Conservation (phyloP, 768 basidiomycete species). For the Pleurotus tuoliensis region DNA sequence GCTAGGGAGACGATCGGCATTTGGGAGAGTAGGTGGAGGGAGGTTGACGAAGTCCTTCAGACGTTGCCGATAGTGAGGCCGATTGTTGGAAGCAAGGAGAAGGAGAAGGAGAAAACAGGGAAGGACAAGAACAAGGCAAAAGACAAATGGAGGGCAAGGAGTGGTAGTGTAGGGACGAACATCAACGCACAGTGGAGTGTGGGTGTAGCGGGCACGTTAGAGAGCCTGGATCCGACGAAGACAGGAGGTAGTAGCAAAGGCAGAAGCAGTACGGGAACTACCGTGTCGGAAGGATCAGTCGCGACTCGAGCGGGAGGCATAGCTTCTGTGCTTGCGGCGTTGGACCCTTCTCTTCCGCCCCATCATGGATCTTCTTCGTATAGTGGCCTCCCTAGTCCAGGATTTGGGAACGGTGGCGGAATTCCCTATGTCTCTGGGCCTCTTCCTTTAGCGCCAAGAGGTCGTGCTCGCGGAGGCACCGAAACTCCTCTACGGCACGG, state of each 20-base stretch:
- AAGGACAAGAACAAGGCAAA: conserved; percentile 16
- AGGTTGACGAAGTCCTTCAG: conserved; percentile 51
- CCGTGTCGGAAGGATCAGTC: background rate
- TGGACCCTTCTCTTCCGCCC: conserved; percentile 21
- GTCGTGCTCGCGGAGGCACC: background rate
- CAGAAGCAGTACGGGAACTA: background rate
- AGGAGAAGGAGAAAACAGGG: conserved; percentile 1
- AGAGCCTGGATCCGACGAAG: background rate
- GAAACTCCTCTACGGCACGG: background rate
- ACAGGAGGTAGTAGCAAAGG: background rate
- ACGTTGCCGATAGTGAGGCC: conserved; percentile 28
- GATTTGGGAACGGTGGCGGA: background rate
- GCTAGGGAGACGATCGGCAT: conserved; percentile 66
- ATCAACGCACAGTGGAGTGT: background rate
- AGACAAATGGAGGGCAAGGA: conserved; percentile 13
- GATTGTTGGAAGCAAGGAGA: conserved; percentile 8
- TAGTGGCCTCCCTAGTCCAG: background rate
- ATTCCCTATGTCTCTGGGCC: conserved; percentile 5
- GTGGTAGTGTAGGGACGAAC: background rate
- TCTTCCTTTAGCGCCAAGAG: conserved; percentile 1
- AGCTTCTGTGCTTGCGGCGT: conserved; percentile 18
- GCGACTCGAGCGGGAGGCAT: conserved; percentile 9
- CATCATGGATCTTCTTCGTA: conserved; percentile 1
- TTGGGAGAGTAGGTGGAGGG: conserved; percentile 67
- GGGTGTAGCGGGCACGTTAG: background rate